Base-by-base conservation (phyloP, 2,329 filamentous ascomycete genomes). In the Uncinocarpus reesii region DNA sequence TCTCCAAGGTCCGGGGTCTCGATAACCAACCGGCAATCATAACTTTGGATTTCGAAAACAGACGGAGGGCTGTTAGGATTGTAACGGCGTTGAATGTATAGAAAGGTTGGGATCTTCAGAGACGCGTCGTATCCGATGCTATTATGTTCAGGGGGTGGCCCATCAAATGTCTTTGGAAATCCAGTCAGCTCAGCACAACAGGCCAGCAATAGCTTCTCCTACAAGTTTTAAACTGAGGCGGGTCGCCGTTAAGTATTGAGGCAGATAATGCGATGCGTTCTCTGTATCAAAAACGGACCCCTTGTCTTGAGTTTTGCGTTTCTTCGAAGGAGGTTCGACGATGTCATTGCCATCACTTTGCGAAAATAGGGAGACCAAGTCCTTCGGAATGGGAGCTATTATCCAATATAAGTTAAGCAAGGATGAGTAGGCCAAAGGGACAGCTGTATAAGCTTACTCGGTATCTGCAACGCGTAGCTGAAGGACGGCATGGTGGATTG, bases 161-260 rank as follows among this genome's bases (percentile, higher is more conserved):
- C 21, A 2, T 36, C 16, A 18, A 52, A 52, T 42, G 26, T 52
- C 63, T 29, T 57, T 58, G 16, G 56, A 57, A 40, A 49, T 32
- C 13, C 62, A 54, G 35, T 47, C 35, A 45, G 32, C 20, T 31
- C 16, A 15, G 15, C n/a, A n/a, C 26, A 29, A 29, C 26, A 2
- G 26, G 26, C 11, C 26, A 29, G 26, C 26, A 2, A 11, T 7
- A 7, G 26, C 15, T 37, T 54, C 28, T 28, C 55, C 55, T 56
- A 67, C 65, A 50, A 67, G 49, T 43, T 56, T 55, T 48, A 67
- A 42, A 42, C 50, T 37, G 40, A 63, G 52, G 13, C 61, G 58
- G 45, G 55, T 57, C 24, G 68, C 51, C 32, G 62, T 58, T 42
- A 68, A 61, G 49, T 65, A 64, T 16, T 31, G n/a, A 2, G 43